Percentiles rank a stretch among this genome's conserved stretches.
phyloP scores from a whole-genome alignment of 306 rosid genomes.

The Prunus mongolica region DNA sequence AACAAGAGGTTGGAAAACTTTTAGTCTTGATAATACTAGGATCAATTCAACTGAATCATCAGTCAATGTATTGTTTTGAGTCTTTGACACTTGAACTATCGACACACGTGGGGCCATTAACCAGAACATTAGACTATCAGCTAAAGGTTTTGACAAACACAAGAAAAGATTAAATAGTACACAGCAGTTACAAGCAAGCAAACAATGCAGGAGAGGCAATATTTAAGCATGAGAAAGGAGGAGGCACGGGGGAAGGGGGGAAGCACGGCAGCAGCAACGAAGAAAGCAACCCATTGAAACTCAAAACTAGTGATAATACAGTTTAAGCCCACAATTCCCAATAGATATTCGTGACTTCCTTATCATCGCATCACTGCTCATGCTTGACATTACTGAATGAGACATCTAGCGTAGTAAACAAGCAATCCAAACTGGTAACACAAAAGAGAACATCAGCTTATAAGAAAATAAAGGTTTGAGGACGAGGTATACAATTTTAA shows the following conservation, averaged over 20 bases:
- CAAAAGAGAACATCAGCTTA: not conserved
- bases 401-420: not conserved
- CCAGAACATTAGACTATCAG: not conserved
- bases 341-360: not conserved
- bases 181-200: not conserved
- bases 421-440: not conserved
- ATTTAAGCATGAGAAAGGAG: not conserved
- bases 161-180: not conserved
- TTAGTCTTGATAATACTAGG: not conserved
- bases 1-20: slow-evolving; percentile 12
- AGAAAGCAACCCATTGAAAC: no score
- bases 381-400: not conserved
- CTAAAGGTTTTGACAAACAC: not conserved
- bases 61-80: not conserved
- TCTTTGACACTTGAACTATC: not conserved
- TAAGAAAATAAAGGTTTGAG: no score
- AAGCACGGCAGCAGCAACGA: not conserved
- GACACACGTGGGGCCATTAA: not conserved
- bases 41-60: not conserved
- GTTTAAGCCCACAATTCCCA: not conserved
- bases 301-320: not conserved
- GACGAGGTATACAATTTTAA: not conserved
- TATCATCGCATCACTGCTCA: not conserved
- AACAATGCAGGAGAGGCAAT: not conserved
- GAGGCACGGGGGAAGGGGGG: not conserved